A percentile compares a stretch with the other conserved stretches of the same genome.
Conservation (phyloP, 140 eudicot species). For the Stevia rebaudiana region DNA sequence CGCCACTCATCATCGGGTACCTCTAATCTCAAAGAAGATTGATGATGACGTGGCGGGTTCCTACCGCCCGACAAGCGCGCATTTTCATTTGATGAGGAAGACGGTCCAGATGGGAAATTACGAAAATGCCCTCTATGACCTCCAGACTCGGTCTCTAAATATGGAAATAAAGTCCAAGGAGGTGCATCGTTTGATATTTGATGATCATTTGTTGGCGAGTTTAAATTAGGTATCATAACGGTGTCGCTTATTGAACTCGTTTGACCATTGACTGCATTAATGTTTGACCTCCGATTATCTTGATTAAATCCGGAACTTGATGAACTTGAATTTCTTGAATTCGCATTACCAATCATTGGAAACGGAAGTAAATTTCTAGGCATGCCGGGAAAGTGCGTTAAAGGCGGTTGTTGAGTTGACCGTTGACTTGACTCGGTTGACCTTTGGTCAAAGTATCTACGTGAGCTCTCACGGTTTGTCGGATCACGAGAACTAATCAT, state of each 20-base stretch:
- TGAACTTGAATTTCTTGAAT: constrained; percentile 42
- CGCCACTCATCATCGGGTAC: constrained; percentile 56
- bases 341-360: constrained; percentile 34
- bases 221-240: constrained; percentile 42
- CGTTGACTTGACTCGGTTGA: constrained; percentile 25
- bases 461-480: constrained; percentile 28
- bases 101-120: constrained; percentile 24
- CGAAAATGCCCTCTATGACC: constrained; percentile 41
- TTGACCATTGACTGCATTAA: constrained; percentile 23
- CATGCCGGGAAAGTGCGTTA: constrained; percentile 34
- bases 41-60: constrained; percentile 35
- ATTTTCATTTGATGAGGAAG: constrained; percentile 41
- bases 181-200: constrained; percentile 36
- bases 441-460: constrained; percentile 24
- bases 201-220: constrained; percentile 32
- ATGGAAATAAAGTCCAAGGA: constrained; percentile 53
- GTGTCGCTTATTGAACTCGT: constrained; percentile 31
- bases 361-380: constrained; percentile 40
- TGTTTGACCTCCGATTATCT: constrained; percentile 43
- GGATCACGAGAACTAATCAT: constrained; percentile 20
- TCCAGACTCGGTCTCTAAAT: constrained; percentile 48
- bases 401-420: constrained; percentile 28
- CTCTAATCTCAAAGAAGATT: constrained; percentile 39
- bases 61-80: constrained; percentile 22
- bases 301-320: constrained; percentile 36